Base-by-base conservation (phyloP, 2,329 filamentous ascomycete genomes). In the Pseudogymnoascus sp. region DNA sequence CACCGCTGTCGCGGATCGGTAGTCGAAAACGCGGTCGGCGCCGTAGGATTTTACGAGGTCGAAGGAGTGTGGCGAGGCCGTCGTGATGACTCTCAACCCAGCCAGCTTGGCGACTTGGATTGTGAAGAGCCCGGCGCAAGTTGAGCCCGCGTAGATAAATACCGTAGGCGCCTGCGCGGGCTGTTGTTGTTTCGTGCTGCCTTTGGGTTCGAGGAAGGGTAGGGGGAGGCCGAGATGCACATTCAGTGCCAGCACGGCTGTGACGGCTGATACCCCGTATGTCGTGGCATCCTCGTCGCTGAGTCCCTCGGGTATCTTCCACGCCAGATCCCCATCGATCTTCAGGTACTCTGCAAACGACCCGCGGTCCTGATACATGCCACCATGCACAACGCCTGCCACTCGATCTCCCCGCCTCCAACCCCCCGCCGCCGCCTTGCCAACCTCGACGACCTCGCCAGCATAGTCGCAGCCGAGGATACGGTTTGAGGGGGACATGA, bases 141-240 rank as follows among this genome's bases (percentile, higher is more conserved):
- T 79, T 35, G 74, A 77, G 7, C 74, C 78, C 41, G 77, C 78
- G 62, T 80, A 80, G 59, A 81, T 75, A 10, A 81, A 66, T n/a
- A 81, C 65, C 0, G 74, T 34, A 5, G 26, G 26, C 18, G n/a
- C 38, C 23, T 41, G 18, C 38, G 6, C 18, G 10, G 8, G 18
- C 30, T 35, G 23, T 18, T 13, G 3, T 28, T 13, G 48, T 10
- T 41, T 41, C 18, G 18, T 21, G 23, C 38, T 4, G 7, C 18
- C 38, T 41, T 41, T 7, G 73, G 68, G 28, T 73, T 38, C 35
- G 10, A 38, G 35, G 35, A 38, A 38, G n/a, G 35, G 35, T 48
- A 60, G 68, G 0, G 67, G 67, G 7, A 71, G 21, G 0, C 60
- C 66, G 3, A 66, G 66, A 9, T 63, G 66, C 28, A 64, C 55